phyloP scores from a whole-genome alignment of 2,329 filamentous ascomycete genomes.

The Plectosphaerella sp. region DNA sequence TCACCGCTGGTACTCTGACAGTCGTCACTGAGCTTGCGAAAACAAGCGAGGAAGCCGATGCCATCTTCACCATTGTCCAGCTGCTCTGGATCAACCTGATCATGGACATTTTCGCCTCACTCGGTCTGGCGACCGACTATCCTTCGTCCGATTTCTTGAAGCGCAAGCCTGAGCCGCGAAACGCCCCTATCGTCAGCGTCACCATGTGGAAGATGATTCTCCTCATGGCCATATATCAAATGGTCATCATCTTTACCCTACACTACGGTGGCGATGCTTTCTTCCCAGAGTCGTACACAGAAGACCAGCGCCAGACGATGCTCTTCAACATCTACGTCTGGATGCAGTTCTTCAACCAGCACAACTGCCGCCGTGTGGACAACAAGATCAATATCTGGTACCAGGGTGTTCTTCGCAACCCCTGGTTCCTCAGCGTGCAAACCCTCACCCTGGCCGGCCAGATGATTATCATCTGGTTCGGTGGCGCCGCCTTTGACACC shows the following conservation, averaged over 20 bases:
- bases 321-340: conserved; percentile 85
- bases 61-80: conserved; percentile 53
- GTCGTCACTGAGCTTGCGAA: conserved; percentile 46
- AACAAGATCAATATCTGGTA: conserved; percentile 78
- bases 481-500: conserved; percentile 63
- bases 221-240: conserved; percentile 68
- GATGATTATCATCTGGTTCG: conserved; percentile 67
- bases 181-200: conserved; percentile 48
- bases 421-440: conserved; percentile 70
- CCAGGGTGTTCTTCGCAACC: conserved; percentile 69
- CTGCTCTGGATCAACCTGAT: conserved; percentile 59
- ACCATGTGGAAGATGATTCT: conserved; percentile 85
- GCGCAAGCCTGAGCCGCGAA: conserved; percentile 20
- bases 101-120: conserved; percentile 55
- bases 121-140: conserved; percentile 39
- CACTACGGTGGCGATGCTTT: conserved; percentile 53
- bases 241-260: conserved; percentile 58
- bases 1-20: conserved; percentile 54
- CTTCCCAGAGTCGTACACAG: conserved; percentile 18
- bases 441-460: conserved; percentile 65
- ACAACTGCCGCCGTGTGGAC: conserved; percentile 77
- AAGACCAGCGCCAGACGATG: conserved; percentile 53
- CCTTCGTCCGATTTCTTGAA: conserved; percentile 28
- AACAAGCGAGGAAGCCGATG: conserved; percentile 30
- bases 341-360: conserved; percentile 88